Percentiles rank a stretch among this genome's conserved stretches.
Conservation (phyloP, 2,329 filamentous ascomycete species). For the Diaporthe helianthi region DNA sequence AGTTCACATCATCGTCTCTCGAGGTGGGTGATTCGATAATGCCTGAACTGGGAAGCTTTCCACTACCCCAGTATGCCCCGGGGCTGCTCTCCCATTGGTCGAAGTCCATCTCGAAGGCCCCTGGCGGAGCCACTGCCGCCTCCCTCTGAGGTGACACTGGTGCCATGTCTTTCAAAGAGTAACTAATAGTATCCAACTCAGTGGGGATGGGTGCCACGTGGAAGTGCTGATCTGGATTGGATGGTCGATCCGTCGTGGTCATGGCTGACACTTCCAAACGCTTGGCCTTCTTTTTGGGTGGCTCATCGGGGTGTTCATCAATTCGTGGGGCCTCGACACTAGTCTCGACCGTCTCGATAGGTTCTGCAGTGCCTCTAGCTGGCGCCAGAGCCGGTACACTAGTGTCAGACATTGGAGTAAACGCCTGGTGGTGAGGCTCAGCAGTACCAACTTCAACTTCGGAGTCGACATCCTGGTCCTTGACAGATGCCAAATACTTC, state of each 20-base stretch:
- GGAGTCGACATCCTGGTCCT: constrained; percentile 40
- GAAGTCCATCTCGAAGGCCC: constrained; percentile 29
- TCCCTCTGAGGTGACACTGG: background rate
- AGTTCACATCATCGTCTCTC: constrained; percentile 35
- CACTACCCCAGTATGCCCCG: constrained; percentile 47
- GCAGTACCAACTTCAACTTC: constrained; percentile 36
- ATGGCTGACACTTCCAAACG: constrained; percentile 41
- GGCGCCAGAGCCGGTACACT: background rate
- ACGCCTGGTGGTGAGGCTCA: background rate
- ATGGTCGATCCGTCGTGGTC: constrained; percentile 32
- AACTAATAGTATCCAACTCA: constrained; percentile 21
- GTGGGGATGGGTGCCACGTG: constrained; percentile 28
- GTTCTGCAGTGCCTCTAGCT: background rate
- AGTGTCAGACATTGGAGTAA: constrained; percentile 17
- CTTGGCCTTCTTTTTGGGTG: constrained; percentile 41
- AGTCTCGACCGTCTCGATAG: background rate
- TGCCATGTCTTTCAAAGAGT: background rate
- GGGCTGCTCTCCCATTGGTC: background rate
- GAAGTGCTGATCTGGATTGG: constrained; percentile 29
- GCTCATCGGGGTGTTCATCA: constrained; percentile 3
- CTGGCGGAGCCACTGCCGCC: too few relatives aligned
- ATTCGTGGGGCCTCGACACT: background rate
- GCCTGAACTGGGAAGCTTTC: constrained; percentile 37
- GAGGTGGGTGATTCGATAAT: constrained; percentile 25
- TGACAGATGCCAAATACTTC: constrained; percentile 40